Evolutionary conservation across 352 stramenopile species (phyloP).

Genomic region (Nothophytophthora sp.): DNA sequence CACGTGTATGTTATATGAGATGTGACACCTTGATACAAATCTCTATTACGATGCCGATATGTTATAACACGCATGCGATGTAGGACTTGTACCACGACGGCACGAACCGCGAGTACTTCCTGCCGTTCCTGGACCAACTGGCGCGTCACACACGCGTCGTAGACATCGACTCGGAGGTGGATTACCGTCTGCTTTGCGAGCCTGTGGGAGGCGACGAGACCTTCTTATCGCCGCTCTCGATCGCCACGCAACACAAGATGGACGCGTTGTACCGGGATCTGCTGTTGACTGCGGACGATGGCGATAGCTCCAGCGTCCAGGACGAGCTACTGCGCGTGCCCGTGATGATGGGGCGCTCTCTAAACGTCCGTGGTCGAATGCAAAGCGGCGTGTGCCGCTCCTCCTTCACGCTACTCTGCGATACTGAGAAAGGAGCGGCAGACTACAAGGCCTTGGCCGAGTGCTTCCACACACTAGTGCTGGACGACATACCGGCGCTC

Average conservation of each 20-base stretch:
- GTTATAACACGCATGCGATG: constrained; percentile 9
- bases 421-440: constrained; percentile 90
- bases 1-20: no score
- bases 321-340: constrained; percentile 48
- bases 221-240: constrained; percentile 60
- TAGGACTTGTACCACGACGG: constrained; percentile 95
- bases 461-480: constrained; percentile 91
- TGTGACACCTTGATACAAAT: no score
- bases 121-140: constrained; percentile 96
- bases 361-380: constrained; percentile 45
- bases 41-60: no score
- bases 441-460: constrained; percentile 96
- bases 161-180: constrained; percentile 62
- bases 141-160: constrained; percentile 86
- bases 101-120: constrained; percentile 96
- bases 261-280: constrained; percentile 46
- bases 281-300: constrained; percentile 12
- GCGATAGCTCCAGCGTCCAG: constrained; percentile 1
- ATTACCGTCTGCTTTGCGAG: constrained; percentile 72
- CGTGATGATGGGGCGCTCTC: constrained; percentile 78
- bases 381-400: constrained; percentile 59
- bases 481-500: constrained; percentile 89
- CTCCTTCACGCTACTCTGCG: constrained; percentile 95
- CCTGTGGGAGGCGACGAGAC: constrained; percentile 30
- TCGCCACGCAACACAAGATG: constrained; percentile 32